Evolutionary conservation across 2,329 filamentous ascomycete species (phyloP), one percentile per base, ranked within the genome.

Genomic region (Xylariaceae sp.): DNA sequence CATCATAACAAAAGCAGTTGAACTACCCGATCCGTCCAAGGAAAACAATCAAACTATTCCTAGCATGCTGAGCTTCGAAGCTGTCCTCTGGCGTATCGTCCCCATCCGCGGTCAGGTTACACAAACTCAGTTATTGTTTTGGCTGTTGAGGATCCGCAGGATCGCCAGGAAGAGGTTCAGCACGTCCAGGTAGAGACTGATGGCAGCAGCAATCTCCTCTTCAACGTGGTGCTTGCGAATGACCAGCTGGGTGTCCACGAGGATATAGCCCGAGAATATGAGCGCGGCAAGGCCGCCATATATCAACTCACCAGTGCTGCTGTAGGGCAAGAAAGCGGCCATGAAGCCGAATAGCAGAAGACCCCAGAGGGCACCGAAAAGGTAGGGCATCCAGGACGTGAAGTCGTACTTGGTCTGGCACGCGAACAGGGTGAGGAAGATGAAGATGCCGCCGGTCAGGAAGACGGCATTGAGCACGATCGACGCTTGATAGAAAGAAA

Each of bases 361-460:
- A 5, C 85, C 83, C 92, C 92, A 97, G 13, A 98, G 75, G 0
- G 74, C 82, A 42, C 89, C 89, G 56, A 94, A 94, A 3, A 97
- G 78, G 61, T 96, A 97, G 13, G 92, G 90, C 71, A 90, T 86
- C 90, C 92, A 98, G 49, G 79, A 83, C 1, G 90, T 97, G 62
- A 98, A 98, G 70, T 98, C 92, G 61, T 98, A 98, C 64, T 94
- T 94, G 50, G 85, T 86, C 71, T 98, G 92, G 76, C 89, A 95
- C 34, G 92, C 92, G 62, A 98, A 97, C 31, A 89, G 65, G 1
- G 83, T 87, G 36, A 88, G 76, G 56, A 86, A 79, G 54, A 87
- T 70, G 59, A 90, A 89, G 58, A 89, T 85, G 36, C 83, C 85
- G 12, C 81, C 83, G 36, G 92, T 98, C 41, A 98, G 79, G 50